Percentiles rank a stretch among this genome's conserved stretches.
Conservation (phyloP, 2,329 filamentous ascomycete species). For the Aspergillus terreus region DNA sequence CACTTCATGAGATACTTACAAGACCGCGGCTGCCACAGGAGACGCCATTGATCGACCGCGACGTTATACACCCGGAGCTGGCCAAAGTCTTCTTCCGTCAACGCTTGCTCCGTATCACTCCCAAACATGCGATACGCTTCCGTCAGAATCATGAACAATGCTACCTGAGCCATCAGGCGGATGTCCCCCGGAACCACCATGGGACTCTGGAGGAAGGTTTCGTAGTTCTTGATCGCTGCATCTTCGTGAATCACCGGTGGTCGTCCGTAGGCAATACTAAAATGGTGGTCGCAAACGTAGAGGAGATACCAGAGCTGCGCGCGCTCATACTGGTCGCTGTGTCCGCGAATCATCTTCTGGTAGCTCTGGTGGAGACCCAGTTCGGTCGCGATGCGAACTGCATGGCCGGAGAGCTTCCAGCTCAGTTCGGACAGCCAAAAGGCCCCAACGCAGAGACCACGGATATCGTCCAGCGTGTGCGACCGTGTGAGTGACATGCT, state of each 20-base stretch:
- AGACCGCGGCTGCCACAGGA: constrained; percentile 46
- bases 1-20: constrained; percentile 26
- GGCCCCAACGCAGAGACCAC: constrained; percentile 57
- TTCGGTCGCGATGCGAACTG: constrained; percentile 57
- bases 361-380: constrained; percentile 55
- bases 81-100: constrained; percentile 50
- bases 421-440: constrained; percentile 63
- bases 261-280: constrained; percentile 59
- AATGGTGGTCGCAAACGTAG: constrained; percentile 65
- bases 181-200: constrained; percentile 54
- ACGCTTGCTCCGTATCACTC: constrained; percentile 50
- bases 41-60: constrained; percentile 52
- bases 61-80: constrained; percentile 47
- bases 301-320: constrained; percentile 60
- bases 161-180: constrained; percentile 56
- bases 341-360: constrained; percentile 47
- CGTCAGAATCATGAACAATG: constrained; percentile 57
- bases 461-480: constrained; percentile 55
- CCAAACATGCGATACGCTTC: constrained; percentile 56
- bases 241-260: constrained; percentile 59
- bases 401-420: constrained; percentile 59
- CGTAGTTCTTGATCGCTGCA: constrained; percentile 54
- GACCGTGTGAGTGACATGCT: constrained; percentile 57
- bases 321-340: constrained; percentile 50
- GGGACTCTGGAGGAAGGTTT: constrained; percentile 52